These are phyloP conservation scores for Nicotiana undulata DNA, from an alignment of 257 asterid genomes.

Conservation along the genomic window DNA sequence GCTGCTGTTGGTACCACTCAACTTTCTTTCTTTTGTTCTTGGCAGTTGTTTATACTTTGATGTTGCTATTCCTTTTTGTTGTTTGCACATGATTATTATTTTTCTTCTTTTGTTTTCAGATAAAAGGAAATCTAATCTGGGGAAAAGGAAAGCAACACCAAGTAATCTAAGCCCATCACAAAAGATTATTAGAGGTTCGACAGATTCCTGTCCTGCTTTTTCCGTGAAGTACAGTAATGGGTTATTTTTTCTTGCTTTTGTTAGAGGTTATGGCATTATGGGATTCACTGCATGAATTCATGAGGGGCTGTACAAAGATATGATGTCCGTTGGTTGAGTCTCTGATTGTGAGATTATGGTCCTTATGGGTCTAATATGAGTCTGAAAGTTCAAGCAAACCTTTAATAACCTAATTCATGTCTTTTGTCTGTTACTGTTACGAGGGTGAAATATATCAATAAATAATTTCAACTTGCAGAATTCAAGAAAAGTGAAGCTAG, in stretches of 20 bases:
- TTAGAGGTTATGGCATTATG: neutral
- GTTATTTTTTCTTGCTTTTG: neutral
- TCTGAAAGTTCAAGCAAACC: neutral
- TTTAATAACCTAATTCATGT: neutral
- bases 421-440: neutral
- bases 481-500: constrained; percentile 57
- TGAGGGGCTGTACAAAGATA: constrained; percentile 1
- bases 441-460: neutral
- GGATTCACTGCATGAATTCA: neutral
- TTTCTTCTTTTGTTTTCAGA: constrained; percentile 14
- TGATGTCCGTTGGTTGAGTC: neutral
- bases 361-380: neutral
- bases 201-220: constrained; percentile 2
- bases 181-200: constrained; percentile 69
- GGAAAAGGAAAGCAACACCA: constrained; percentile 28
- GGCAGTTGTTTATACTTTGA: neutral
- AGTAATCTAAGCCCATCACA: constrained; percentile 71
- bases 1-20: constrained; percentile 25
- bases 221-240: neutral
- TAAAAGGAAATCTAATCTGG: constrained; percentile 44
- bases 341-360: neutral
- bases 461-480: constrained; percentile 38
- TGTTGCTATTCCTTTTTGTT: neutral
- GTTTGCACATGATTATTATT: constrained; percentile 4
- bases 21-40: constrained; percentile 9